phyloP scores from a whole-genome alignment of 352 stramenopile species.

The Phytophthora podocarpi region DNA sequence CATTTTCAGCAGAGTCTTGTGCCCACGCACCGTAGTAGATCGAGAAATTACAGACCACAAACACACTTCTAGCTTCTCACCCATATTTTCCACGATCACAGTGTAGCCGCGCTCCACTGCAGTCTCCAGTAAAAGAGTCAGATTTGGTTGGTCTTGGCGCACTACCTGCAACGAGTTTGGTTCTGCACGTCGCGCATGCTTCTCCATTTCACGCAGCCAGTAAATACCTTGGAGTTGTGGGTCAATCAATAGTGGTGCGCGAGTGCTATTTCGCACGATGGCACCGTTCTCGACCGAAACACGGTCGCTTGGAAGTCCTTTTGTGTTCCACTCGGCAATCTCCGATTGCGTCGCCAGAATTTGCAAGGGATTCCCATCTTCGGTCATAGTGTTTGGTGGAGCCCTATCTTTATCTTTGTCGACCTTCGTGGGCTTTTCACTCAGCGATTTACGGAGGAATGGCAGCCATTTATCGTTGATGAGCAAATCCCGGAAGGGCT shows the following conservation, averaged over 20 bases:
- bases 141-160: conserved; percentile 82
- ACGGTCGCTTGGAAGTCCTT: conserved; percentile 87
- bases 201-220: conserved; percentile 88
- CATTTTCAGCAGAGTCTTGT: conserved; percentile 81
- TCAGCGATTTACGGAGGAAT: conserved; percentile 75
- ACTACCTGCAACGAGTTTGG: conserved; percentile 73
- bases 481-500: conserved; percentile 89
- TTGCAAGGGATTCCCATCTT: conserved; percentile 60
- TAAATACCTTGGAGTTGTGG: conserved; percentile 92
- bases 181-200: conserved; percentile 42
- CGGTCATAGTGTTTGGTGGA: conserved; percentile 18
- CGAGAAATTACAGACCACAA: conserved; percentile 86
- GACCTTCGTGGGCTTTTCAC: conserved; percentile 11
- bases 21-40: conserved; percentile 71
- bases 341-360: conserved; percentile 80
- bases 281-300: conserved; percentile 93
- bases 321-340: conserved; percentile 85
- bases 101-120: conserved; percentile 82
- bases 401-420: conserved; percentile 28
- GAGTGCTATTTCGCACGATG: conserved; percentile 79
- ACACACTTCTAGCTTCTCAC: conserved; percentile 84
- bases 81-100: conserved; percentile 91
- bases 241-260: conserved; percentile 91
- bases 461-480: conserved; percentile 87
- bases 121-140: conserved; percentile 73